These are phyloP conservation scores for Biscutella laevigata DNA, from an alignment of 441 rosid species.

Conservation along the genomic window DNA sequence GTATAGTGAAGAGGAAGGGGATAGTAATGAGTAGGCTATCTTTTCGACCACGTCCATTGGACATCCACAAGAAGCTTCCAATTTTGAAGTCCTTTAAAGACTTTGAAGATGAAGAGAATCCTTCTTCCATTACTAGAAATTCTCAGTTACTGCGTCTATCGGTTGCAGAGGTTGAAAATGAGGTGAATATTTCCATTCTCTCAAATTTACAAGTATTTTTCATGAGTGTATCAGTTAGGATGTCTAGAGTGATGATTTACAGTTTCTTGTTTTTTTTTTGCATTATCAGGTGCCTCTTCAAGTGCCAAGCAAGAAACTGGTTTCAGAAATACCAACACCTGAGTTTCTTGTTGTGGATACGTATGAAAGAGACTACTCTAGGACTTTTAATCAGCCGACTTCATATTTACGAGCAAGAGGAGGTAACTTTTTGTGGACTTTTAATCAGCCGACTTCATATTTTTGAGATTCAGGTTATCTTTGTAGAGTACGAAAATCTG, in stretches of 20 bases:
- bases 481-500: neutral
- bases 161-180: conserved; percentile 38
- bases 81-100: conserved; percentile 74
- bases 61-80: conserved; percentile 92
- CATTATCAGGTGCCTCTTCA: conserved; percentile 37
- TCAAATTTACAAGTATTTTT: too few species aligned
- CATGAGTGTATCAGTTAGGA: neutral
- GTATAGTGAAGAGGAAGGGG: neutral
- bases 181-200: conserved; percentile 27
- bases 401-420: conserved; percentile 83
- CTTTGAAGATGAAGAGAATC: conserved; percentile 80
- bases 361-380: conserved; percentile 73
- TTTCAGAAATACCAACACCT: conserved; percentile 81
- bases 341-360: conserved; percentile 75
- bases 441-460: too few species aligned
- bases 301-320: conserved; percentile 52
- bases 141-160: conserved; percentile 59
- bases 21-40: conserved; percentile 66
- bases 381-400: conserved; percentile 63
- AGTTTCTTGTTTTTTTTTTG: neutral
- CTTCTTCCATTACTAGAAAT: conserved; percentile 56
- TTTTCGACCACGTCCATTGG: conserved; percentile 81
- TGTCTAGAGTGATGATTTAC: neutral
- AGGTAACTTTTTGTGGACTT: too few species aligned
- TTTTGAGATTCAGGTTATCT: neutral